Evolutionary conservation across 2,329 filamentous ascomycete genomes (phyloP).

Genomic region (Fusarium subglutinans): DNA sequence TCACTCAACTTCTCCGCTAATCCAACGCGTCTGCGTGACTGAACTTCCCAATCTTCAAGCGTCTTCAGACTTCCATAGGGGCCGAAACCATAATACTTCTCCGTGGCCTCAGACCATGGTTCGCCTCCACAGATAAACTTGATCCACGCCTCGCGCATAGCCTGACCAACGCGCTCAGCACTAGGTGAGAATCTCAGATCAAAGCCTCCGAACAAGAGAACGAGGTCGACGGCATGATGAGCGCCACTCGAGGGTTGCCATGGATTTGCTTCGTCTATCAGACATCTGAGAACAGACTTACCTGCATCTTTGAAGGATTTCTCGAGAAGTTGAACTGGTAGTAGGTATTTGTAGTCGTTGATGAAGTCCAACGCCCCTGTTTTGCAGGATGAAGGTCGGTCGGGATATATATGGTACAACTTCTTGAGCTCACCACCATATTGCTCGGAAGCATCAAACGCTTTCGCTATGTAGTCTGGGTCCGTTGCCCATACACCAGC

Average conservation of each 20-base stretch:
- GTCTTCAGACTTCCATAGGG: constrained; percentile 49
- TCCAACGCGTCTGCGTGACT: constrained; percentile 5
- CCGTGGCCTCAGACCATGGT: constrained; percentile 46
- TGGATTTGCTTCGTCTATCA: constrained; percentile 57
- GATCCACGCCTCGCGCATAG: constrained; percentile 54
- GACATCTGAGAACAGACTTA: constrained; percentile 50
- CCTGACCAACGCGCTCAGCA: constrained; percentile 46
- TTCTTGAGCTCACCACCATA: constrained; percentile 47
- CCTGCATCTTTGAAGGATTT: constrained; percentile 32
- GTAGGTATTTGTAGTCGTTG: constrained; percentile 45
- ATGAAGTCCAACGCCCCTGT: constrained; percentile 53
- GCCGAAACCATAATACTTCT: constrained; percentile 44
- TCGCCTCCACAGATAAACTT: constrained; percentile 48
- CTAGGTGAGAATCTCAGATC: constrained; percentile 44
- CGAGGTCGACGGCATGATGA: constrained; percentile 58
- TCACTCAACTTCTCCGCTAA: constrained; percentile 6
- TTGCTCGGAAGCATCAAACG: background rate
- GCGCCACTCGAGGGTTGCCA: constrained; percentile 57
- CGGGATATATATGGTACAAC: constrained; percentile 52
- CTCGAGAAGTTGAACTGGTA: constrained; percentile 31
- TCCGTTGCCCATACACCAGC: background rate
- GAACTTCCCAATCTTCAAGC: constrained; percentile 42
- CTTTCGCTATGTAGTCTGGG: accelerated
- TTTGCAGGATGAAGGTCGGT: constrained; percentile 51
- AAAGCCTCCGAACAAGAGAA: constrained; percentile 54